Evolutionary conservation across 2,329 filamentous ascomycete genomes (phyloP).

Genomic region (Zymoseptoria crescenta): DNA sequence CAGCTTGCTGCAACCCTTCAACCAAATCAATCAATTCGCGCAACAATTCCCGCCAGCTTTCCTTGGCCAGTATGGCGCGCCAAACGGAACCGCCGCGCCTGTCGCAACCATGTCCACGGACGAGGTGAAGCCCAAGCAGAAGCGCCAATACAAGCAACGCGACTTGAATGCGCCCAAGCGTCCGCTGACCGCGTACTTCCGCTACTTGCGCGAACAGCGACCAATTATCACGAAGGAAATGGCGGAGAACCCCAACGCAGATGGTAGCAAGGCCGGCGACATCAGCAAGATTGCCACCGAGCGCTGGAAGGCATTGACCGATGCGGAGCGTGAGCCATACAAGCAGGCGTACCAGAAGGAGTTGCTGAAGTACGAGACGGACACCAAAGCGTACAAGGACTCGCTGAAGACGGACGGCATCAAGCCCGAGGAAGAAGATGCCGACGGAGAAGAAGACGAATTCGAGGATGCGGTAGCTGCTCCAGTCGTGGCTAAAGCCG

Average conservation of each 20-base stretch:
- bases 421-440: neutral
- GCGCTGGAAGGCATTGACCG: constrained; percentile 72
- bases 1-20: constrained; percentile 24
- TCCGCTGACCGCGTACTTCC: constrained; percentile 87
- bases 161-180: constrained; percentile 95
- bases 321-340: constrained; percentile 63
- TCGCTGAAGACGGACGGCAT: neutral
- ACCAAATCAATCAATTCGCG: constrained; percentile 17
- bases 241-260: constrained; percentile 45
- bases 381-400: constrained; percentile 49
- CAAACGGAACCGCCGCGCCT: neutral
- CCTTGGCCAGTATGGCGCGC: neutral
- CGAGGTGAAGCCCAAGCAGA: constrained; percentile 21
- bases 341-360: constrained; percentile 51
- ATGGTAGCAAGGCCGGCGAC: constrained; percentile 72
- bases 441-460: neutral
- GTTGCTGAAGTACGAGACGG: constrained; percentile 49
- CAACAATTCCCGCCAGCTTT: constrained; percentile 9
- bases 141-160: constrained; percentile 41
- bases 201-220: constrained; percentile 85
- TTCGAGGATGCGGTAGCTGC: neutral
- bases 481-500: neutral
- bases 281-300: constrained; percentile 81
- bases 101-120: neutral
- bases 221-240: constrained; percentile 64